phyloP scores from a whole-genome alignment of 352 stramenopile genomes.

The Phytophthora brassicae region DNA sequence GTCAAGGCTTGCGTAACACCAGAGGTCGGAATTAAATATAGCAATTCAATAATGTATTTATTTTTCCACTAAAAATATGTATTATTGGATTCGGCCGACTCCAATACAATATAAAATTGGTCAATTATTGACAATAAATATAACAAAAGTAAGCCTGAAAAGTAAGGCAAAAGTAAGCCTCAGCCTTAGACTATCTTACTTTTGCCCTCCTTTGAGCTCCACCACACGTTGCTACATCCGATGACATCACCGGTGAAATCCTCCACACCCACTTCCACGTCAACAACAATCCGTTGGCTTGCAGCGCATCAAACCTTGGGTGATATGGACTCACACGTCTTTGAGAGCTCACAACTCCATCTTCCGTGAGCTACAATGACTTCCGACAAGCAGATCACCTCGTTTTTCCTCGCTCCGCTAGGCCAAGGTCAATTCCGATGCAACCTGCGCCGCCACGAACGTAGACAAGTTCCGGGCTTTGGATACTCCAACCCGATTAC shows the following conservation, averaged over 20 bases:
- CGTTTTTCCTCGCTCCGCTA: slow-evolving; percentile 8
- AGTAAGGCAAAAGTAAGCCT: too few relatives aligned
- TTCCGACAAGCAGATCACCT: slow-evolving; percentile 7
- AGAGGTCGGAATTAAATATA: too few relatives aligned
- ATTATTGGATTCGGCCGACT: too few relatives aligned
- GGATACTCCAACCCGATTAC: slow-evolving; percentile 15
- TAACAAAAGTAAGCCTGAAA: too few relatives aligned
- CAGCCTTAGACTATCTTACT: too few relatives aligned
- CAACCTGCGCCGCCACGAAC: slow-evolving; percentile 1
- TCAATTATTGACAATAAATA: too few relatives aligned
- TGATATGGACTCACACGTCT: neutral
- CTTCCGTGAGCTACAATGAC: neutral
- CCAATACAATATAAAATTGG: too few relatives aligned
- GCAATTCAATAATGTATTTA: too few relatives aligned
- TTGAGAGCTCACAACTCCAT: neutral
- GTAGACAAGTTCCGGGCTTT: neutral
- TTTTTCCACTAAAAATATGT: too few relatives aligned
- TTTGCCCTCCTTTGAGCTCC: too few relatives aligned
- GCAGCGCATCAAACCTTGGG: neutral
- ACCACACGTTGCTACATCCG: too few relatives aligned
- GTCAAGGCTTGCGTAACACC: too few relatives aligned
- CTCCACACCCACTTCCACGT: neutral
- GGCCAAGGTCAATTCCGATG: slow-evolving; percentile 12
- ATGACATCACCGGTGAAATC: neutral
- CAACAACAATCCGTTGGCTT: neutral